These are phyloP conservation scores for Trametes cubensis DNA, from an alignment of 768 basidiomycete genomes.

Conservation along the genomic window DNA sequence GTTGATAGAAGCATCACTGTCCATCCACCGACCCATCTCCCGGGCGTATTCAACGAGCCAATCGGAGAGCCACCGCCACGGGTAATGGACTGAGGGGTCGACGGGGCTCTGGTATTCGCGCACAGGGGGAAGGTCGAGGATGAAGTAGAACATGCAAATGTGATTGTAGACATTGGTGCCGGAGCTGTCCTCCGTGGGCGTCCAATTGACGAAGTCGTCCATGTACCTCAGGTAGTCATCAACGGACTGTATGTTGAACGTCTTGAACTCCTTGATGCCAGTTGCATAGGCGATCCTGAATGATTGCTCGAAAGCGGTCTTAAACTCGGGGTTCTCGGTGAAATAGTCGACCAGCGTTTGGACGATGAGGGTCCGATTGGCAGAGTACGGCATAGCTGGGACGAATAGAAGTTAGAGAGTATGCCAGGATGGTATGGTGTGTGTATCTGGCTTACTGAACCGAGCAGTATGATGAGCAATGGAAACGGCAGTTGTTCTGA, in stretches of 20 bases:
- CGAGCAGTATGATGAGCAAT: too few species aligned
- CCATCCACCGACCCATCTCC: slow-evolving; percentile 27
- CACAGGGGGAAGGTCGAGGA: slow-evolving; percentile 22
- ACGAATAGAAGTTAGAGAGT: too few species aligned
- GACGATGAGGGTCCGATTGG: slow-evolving; percentile 11
- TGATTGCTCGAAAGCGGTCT: slow-evolving; percentile 9
- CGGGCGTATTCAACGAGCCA: slow-evolving; percentile 27
- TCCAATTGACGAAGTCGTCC: slow-evolving; percentile 20
- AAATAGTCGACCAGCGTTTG: slow-evolving; percentile 18
- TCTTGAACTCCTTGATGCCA: slow-evolving; percentile 16
- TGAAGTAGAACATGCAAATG: slow-evolving; percentile 28
- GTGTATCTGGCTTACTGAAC: too few species aligned
- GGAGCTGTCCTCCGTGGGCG: slow-evolving; percentile 13
- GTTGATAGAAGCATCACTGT: slow-evolving; percentile 21
- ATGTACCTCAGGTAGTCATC: slow-evolving; percentile 24
- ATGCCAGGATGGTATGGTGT: too few species aligned
- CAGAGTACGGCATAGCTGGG: too few species aligned
- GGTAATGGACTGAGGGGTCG: slow-evolving; percentile 8
- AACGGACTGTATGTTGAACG: slow-evolving; percentile 18
- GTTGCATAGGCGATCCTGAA: slow-evolving; percentile 10
- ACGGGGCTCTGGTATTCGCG: slow-evolving; percentile 14
- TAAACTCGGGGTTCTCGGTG: slow-evolving; percentile 17
- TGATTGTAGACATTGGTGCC: slow-evolving; percentile 18
- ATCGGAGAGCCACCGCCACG: slow-evolving; percentile 19
- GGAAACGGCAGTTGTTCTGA: too few species aligned